Percentiles rank a stretch among this genome's conserved stretches.
Conservation (phyloP, 306 rosid species). For the Glycyrrhiza uralensis region DNA sequence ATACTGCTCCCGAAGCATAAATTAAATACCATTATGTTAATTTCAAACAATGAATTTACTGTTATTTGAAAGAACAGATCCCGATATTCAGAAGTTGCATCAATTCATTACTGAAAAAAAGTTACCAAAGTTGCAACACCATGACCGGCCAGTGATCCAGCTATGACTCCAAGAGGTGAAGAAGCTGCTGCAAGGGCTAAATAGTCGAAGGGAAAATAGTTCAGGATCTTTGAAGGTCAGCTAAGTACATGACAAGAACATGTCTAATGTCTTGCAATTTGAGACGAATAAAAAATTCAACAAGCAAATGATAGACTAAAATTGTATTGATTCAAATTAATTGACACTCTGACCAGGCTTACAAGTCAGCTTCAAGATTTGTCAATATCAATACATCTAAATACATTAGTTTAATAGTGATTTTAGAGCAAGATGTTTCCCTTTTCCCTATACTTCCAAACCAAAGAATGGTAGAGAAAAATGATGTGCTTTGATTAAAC, state of each 20-base stretch:
- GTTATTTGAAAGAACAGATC: neutral
- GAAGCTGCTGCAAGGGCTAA: slow-evolving; percentile 98
- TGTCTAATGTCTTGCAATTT: neutral
- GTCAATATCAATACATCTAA: slow-evolving; percentile 3
- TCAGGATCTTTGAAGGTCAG: slow-evolving; percentile 14
- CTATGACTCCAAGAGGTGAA: slow-evolving; percentile 94
- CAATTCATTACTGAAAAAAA: slow-evolving; percentile 3
- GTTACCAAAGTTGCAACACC: slow-evolving; percentile 90
- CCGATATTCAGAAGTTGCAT: slow-evolving; percentile 8
- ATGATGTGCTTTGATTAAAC: neutral
- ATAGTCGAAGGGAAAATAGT: slow-evolving; percentile 15
- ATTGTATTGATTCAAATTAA: neutral
- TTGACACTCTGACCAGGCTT: slow-evolving; percentile 10
- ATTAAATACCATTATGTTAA: neutral
- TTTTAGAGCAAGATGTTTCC: neutral
- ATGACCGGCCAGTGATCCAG: slow-evolving; percentile 92
- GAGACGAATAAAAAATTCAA: slow-evolving; percentile 5
- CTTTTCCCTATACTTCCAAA: neutral
- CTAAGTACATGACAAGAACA: neutral
- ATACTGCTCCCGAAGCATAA: neutral
- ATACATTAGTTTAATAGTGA: neutral
- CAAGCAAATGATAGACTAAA: slow-evolving; percentile 6
- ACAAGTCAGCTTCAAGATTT: slow-evolving; percentile 9
- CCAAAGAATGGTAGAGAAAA: slow-evolving; percentile 13
- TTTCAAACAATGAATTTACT: slow-evolving; percentile 10